Conservation (phyloP, 371 early-diverging fungal genomes). For the Mucor saturninus region DNA sequence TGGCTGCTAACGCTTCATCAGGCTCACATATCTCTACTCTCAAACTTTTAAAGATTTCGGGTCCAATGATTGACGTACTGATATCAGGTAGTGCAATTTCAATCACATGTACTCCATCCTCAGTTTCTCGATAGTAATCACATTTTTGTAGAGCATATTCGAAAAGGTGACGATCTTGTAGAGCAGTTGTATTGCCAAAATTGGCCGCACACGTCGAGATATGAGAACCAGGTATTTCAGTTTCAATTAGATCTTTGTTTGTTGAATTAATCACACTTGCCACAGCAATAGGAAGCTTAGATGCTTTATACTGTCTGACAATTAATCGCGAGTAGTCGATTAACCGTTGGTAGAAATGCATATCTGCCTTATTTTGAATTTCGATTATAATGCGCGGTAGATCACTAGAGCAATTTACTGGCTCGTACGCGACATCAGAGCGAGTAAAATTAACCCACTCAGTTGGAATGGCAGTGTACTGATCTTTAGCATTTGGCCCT, state of each 20-base stretch:
- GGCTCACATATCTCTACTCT: no score
- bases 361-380: slow-evolving; percentile 18
- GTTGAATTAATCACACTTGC: slow-evolving; percentile 20
- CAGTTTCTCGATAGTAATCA: no score
- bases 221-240: slow-evolving; percentile 21
- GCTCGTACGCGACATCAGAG: slow-evolving; percentile 16
- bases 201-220: neutral
- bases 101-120: no score
- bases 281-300: slow-evolving; percentile 19
- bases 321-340: slow-evolving; percentile 15
- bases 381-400: slow-evolving; percentile 19
- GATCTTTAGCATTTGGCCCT: slow-evolving; percentile 13
- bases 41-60: no score
- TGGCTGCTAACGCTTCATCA: no score
- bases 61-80: no score
- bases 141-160: no score
- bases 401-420: slow-evolving; percentile 14
- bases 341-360: slow-evolving; percentile 15
- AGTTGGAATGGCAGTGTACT: slow-evolving; percentile 15
- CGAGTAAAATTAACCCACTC: slow-evolving; percentile 15
- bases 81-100: no score
- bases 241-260: slow-evolving; percentile 21
- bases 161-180: no score
- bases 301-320: slow-evolving; percentile 12
- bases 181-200: no score